Evolutionary conservation across 371 early-diverging fungal species (phyloP).

Genomic region (Zychaea mexicana): DNA sequence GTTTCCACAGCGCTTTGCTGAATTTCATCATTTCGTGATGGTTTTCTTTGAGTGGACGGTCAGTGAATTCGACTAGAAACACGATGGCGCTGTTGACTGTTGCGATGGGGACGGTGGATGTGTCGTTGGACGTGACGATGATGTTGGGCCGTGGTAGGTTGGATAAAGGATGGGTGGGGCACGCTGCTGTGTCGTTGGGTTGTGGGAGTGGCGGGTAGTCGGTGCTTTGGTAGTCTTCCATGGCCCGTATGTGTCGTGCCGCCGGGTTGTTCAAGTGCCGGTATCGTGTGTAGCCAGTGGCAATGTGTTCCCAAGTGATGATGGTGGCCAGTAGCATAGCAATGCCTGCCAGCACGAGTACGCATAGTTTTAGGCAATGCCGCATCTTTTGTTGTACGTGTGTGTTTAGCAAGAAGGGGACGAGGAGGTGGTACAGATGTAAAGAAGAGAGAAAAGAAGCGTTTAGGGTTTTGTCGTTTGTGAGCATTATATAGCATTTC

Average conservation of each 20-base stretch:
- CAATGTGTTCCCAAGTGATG: background rate
- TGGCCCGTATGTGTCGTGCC: background rate
- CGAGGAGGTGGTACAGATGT: too few relatives aligned
- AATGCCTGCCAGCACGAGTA: background rate
- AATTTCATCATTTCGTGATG: conserved; percentile 21
- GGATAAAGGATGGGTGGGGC: conserved; percentile 13
- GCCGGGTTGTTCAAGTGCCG: background rate
- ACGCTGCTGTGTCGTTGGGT: background rate
- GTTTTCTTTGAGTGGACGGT: conserved; percentile 20
- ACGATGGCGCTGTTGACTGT: conserved; percentile 22
- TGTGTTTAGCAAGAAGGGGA: background rate
- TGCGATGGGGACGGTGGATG: background rate
- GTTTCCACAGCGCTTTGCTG: conserved; percentile 15
- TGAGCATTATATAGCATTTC: background rate
- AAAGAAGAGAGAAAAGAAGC: background rate
- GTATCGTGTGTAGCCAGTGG: background rate
- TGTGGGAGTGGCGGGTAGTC: conserved; percentile 15
- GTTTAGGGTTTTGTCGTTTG: too few relatives aligned
- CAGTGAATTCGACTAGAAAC: conserved; percentile 19
- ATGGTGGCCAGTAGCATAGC: background rate
- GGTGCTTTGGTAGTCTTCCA: background rate
- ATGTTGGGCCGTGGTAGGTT: conserved; percentile 7
- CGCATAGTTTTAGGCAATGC: conserved; percentile 1
- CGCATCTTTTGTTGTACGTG: too few relatives aligned
- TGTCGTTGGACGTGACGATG: conserved; percentile 1